These are phyloP conservation scores for Grifola frondosa DNA, from an alignment of 1,284 basidiomycete genomes.

Conservation along the genomic window DNA sequence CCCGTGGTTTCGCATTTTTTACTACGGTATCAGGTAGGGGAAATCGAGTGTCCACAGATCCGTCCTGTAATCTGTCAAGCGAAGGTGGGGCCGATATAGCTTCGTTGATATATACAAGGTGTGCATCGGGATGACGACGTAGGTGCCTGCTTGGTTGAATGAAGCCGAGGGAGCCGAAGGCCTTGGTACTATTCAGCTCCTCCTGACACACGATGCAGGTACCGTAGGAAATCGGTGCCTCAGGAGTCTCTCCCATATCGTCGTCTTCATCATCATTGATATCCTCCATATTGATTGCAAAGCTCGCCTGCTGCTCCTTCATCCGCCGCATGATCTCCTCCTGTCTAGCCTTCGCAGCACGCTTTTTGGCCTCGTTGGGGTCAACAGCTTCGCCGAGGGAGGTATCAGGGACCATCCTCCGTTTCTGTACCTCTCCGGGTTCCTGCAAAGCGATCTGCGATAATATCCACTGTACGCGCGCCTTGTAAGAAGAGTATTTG, in stretches of 20 bases:
- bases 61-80: conserved; percentile 55
- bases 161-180: conserved; percentile 90
- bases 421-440: conserved; percentile 53
- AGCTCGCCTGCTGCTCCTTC: conserved; percentile 86
- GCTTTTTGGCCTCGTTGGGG: conserved; percentile 68
- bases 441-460: conserved; percentile 54
- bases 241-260: conserved; percentile 47
- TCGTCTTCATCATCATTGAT: conserved; percentile 54
- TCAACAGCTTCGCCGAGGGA: conserved; percentile 43
- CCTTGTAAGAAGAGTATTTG: conserved; percentile 67
- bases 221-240: conserved; percentile 68
- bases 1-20: conserved; percentile 47
- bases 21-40: conserved; percentile 53
- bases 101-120: conserved; percentile 71
- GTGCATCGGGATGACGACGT: conserved; percentile 76
- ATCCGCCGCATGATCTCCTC: conserved; percentile 91
- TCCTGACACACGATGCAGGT: conserved; percentile 99
- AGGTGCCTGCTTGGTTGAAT: conserved; percentile 89
- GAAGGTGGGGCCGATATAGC: conserved; percentile 64
- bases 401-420: conserved; percentile 44
- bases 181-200: conserved; percentile 69
- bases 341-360: conserved; percentile 82
- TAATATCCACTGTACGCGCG: conserved; percentile 76
- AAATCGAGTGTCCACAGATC: conserved; percentile 40
- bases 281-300: conserved; percentile 76